phyloP scores from a whole-genome alignment of 192 early-diverging fungal genomes.

The Linnemannia elongata region DNA sequence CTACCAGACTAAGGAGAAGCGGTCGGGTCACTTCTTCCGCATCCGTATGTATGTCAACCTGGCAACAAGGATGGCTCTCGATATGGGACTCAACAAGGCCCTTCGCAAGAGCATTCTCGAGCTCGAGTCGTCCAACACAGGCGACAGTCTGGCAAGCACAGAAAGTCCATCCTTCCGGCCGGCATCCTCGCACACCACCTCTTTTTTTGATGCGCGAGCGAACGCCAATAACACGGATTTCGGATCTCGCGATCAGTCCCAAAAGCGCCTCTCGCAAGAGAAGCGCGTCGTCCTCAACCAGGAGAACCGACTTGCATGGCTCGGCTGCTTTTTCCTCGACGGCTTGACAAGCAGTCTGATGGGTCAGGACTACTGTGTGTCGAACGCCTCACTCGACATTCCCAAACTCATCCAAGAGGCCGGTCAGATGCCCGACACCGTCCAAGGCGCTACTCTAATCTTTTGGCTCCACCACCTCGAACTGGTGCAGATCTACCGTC shows the following conservation, averaged over 20 bases:
- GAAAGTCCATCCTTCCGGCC: neutral
- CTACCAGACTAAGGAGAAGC: slow-evolving; percentile 64
- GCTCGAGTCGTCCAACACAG: slow-evolving; percentile 20
- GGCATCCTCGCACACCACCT: neutral
- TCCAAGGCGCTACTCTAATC: slow-evolving; percentile 51
- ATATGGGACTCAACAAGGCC: slow-evolving; percentile 69
- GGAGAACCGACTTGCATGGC: slow-evolving; percentile 47
- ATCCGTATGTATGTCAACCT: slow-evolving; percentile 70
- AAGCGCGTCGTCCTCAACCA: slow-evolving; percentile 41
- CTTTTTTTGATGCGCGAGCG: neutral
- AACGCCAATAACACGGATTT: slow-evolving; percentile 2
- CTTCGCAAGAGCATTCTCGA: slow-evolving; percentile 19
- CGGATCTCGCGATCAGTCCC: neutral
- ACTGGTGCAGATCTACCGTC: slow-evolving; percentile 54
- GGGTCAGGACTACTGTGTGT: slow-evolving; percentile 44
- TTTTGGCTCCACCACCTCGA: slow-evolving; percentile 56
- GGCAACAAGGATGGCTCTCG: slow-evolving; percentile 75
- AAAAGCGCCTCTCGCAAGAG: slow-evolving; percentile 15
- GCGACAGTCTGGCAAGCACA: slow-evolving; percentile 21
- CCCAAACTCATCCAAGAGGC: slow-evolving; percentile 44
- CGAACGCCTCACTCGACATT: slow-evolving; percentile 31
- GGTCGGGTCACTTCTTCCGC: slow-evolving; percentile 64
- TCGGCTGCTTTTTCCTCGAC: slow-evolving; percentile 53
- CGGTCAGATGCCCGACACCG: slow-evolving; percentile 44
- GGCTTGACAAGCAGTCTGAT: slow-evolving; percentile 50